Percentiles rank a stretch among this genome's conserved stretches.
Conservation (phyloP, 345 rosid species). For the Xanthoceras sorbifolium region DNA sequence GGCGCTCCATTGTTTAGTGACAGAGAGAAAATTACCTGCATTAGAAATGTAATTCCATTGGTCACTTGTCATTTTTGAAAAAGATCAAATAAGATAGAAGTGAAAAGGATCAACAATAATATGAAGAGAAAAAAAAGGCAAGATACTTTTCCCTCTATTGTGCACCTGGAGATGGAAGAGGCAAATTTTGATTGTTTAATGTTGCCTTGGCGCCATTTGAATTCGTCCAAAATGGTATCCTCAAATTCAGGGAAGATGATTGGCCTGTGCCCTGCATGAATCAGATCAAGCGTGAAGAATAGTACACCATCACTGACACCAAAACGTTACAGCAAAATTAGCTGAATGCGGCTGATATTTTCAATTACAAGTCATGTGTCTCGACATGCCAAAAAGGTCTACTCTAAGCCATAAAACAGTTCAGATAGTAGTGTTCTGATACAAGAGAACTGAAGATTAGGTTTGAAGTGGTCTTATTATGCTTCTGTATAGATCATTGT, state of each 20-base stretch:
- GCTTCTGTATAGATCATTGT: too few relatives aligned
- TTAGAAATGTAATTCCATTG: neutral
- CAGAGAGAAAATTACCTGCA: constrained; percentile 64
- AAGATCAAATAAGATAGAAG: neutral
- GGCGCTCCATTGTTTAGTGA: constrained; percentile 54
- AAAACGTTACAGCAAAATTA: too few relatives aligned
- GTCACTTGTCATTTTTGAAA: neutral
- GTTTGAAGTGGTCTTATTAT: too few relatives aligned
- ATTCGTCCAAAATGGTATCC: constrained; percentile 46
- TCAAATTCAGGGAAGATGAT: constrained; percentile 41
- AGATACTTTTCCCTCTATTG: too few relatives aligned
- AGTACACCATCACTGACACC: neutral
- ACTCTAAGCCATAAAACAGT: too few relatives aligned
- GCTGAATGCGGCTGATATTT: too few relatives aligned
- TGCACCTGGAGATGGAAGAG: constrained; percentile 43
- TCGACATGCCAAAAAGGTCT: neutral
- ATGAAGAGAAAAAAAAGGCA: too few relatives aligned
- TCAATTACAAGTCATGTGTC: neutral
- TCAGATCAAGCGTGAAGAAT: neutral
- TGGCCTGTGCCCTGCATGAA: constrained; percentile 27
- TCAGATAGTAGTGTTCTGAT: too few relatives aligned
- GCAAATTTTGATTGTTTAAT: constrained; percentile 32
- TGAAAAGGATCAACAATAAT: neutral
- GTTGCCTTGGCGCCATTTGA: constrained; percentile 39
- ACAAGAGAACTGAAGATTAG: too few relatives aligned